Conservation (phyloP, 768 basidiomycete genomes). For the Kwoniella bestiolae region DNA sequence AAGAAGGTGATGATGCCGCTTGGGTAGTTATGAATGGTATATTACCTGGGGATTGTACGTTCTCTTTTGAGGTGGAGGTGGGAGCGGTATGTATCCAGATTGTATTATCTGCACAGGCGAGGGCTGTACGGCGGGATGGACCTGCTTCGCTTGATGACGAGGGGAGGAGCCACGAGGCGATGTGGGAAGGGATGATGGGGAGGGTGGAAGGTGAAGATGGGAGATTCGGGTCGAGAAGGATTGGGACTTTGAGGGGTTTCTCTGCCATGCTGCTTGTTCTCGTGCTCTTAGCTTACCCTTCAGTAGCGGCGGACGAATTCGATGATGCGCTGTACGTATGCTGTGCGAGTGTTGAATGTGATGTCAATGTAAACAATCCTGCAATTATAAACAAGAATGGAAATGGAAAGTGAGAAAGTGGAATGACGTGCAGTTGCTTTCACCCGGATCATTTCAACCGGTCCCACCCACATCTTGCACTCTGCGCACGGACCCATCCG, state of each 20-base stretch:
- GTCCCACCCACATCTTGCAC: neutral
- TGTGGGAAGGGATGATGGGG: slow-evolving; percentile 36
- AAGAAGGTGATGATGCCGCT: slow-evolving; percentile 11
- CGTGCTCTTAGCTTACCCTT: too few relatives aligned
- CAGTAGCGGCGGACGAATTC: too few relatives aligned
- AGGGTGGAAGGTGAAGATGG: slow-evolving; percentile 6
- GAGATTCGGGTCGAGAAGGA: slow-evolving; percentile 26
- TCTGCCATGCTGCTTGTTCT: slow-evolving; percentile 18
- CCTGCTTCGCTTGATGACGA: slow-evolving; percentile 22
- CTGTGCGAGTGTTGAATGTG: neutral
- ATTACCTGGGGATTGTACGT: slow-evolving; percentile 5
- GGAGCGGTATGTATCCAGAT: slow-evolving; percentile 35
- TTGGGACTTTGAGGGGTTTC: slow-evolving; percentile 27
- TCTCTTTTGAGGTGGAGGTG: neutral
- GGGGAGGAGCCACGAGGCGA: slow-evolving; percentile 34
- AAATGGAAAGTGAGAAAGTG: too few relatives aligned
- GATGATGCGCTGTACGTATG: too few relatives aligned
- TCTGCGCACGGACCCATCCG: slow-evolving; percentile 1
- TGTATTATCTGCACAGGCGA: slow-evolving; percentile 38
- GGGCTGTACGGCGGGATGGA: slow-evolving; percentile 29
- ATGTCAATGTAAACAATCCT: too few relatives aligned
- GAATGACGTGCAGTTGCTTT: slow-evolving; percentile 11
- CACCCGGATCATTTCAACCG: slow-evolving; percentile 11
- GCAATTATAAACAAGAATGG: too few relatives aligned
- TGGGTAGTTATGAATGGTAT: slow-evolving; percentile 11